phyloP scores from a whole-genome alignment of 257 asterid species.

The Ilex asprella region DNA sequence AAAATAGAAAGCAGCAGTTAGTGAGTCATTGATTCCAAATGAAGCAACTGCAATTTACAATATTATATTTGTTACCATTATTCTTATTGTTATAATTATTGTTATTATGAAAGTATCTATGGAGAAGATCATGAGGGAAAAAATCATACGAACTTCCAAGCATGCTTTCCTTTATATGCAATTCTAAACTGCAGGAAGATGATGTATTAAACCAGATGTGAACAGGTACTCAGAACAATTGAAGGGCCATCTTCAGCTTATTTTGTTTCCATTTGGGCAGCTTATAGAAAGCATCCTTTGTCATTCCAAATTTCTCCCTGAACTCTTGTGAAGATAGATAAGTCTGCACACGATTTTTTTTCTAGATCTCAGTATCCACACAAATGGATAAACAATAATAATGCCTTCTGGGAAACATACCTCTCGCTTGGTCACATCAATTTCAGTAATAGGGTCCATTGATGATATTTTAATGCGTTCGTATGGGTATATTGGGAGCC shows the following conservation, averaged over 20 bases:
- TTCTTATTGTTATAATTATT: too few species aligned
- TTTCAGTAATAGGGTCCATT: slow-evolving; percentile 61
- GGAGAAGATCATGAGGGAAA: slow-evolving; percentile 3
- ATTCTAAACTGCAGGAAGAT: slow-evolving; percentile 16
- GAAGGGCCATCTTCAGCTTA: slow-evolving; percentile 86
- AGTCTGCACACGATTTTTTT: slow-evolving; percentile 40
- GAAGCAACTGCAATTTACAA: background rate
- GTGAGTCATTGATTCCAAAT: slow-evolving; percentile 3
- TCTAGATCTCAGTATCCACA: slow-evolving; percentile 8
- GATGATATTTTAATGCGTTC: slow-evolving; percentile 71
- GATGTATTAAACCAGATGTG: slow-evolving; percentile 12
- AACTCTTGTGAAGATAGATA: slow-evolving; percentile 76
- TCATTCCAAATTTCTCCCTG: slow-evolving; percentile 77
- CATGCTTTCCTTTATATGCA: slow-evolving; percentile 24
- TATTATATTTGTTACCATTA: too few species aligned
- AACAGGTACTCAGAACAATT: slow-evolving; percentile 45
- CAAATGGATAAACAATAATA: background rate
- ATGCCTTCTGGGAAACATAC: slow-evolving; percentile 24
- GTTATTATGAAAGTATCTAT: too few species aligned
- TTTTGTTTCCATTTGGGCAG: slow-evolving; percentile 99
- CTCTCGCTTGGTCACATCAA: slow-evolving; percentile 92
- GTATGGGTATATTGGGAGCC: slow-evolving; percentile 59
- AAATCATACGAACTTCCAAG: slow-evolving; percentile 27
- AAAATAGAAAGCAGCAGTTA: too few species aligned
- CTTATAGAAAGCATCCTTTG: slow-evolving; percentile 66